A percentile compares a stretch with the other conserved stretches of the same genome.
Evolutionary conservation across 169 alveolate species (phyloP).

Genomic region (Theileria sp.): DNA sequence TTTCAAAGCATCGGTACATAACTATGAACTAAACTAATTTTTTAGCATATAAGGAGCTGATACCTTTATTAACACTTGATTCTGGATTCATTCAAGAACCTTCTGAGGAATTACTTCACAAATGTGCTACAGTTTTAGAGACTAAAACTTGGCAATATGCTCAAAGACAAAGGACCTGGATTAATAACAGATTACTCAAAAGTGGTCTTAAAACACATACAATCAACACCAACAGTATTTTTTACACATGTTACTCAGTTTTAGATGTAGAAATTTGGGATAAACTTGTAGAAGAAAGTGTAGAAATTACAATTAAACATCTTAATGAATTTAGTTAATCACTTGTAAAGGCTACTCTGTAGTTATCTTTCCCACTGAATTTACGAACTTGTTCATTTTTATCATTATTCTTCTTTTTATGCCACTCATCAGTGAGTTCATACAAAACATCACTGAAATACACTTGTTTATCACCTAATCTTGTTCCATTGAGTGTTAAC

Average conservation of each 20-base stretch:
- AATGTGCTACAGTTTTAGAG: slow-evolving; percentile 58
- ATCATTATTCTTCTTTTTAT: slow-evolving; percentile 18
- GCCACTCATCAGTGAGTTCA: slow-evolving; percentile 12
- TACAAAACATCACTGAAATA: slow-evolving; percentile 60
- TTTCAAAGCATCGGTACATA: slow-evolving; percentile 51
- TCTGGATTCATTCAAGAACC: slow-evolving; percentile 19
- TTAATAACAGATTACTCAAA: slow-evolving; percentile 63
- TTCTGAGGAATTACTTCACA: slow-evolving; percentile 29
- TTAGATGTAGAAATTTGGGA: slow-evolving; percentile 15
- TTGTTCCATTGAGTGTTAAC: slow-evolving; percentile 69
- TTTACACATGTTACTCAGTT: background rate
- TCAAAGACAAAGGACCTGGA: slow-evolving; percentile 74
- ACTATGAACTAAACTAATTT: background rate
- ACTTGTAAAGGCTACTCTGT: slow-evolving; percentile 47
- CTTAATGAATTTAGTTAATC: background rate
- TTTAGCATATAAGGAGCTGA: slow-evolving; percentile 75
- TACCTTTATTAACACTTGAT: slow-evolving; percentile 51
- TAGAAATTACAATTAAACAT: slow-evolving; percentile 5
- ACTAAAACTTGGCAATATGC: slow-evolving; percentile 73
- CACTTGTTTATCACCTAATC: slow-evolving; percentile 69
- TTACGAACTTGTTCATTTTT: slow-evolving; percentile 10
- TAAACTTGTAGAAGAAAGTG: background rate
- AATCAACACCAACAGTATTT: slow-evolving; percentile 54
- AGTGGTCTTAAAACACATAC: background rate
- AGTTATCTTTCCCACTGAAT: slow-evolving; percentile 21